Conservation (phyloP, 1,284 basidiomycete genomes). For the Fomitopsis palustris region DNA sequence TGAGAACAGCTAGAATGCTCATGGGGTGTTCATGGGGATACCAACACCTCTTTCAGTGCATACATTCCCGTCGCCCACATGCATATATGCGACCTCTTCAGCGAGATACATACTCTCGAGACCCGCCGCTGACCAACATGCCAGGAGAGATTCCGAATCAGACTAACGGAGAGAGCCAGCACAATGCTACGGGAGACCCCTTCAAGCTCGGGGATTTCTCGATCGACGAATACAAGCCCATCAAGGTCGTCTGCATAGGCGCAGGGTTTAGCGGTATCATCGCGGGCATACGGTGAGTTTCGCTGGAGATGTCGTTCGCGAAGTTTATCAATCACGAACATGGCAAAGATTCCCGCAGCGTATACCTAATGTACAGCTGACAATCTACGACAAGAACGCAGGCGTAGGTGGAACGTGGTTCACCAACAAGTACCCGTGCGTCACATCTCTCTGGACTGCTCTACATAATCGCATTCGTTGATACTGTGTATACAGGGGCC, state of each 20-base stretch:
- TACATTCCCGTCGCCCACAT: neutral
- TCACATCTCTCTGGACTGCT: neutral
- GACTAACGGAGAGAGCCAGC: neutral
- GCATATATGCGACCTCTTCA: neutral
- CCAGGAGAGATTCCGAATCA: neutral
- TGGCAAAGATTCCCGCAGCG: constrained; percentile 46
- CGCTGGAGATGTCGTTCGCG: neutral
- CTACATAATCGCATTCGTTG: neutral
- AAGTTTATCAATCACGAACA: neutral
- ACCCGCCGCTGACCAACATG: neutral
- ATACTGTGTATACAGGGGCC: neutral
- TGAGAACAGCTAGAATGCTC: neutral
- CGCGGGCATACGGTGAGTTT: constrained; percentile 46
- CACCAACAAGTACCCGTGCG: constrained; percentile 34
- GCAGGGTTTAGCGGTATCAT: constrained; percentile 54
- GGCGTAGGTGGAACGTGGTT: constrained; percentile 62
- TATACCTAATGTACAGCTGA: constrained; percentile 49
- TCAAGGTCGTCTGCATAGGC: constrained; percentile 50
- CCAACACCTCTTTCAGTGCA: neutral
- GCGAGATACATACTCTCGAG: neutral
- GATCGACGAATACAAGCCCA: constrained; percentile 46
- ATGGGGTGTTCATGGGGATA: neutral
- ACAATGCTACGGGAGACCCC: neutral
- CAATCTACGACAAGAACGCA: constrained; percentile 58
- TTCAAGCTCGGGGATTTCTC: constrained; percentile 27